These are phyloP conservation scores for Beauveria asiatica DNA, from an alignment of 2,329 filamentous ascomycete species.

Conservation along the genomic window DNA sequence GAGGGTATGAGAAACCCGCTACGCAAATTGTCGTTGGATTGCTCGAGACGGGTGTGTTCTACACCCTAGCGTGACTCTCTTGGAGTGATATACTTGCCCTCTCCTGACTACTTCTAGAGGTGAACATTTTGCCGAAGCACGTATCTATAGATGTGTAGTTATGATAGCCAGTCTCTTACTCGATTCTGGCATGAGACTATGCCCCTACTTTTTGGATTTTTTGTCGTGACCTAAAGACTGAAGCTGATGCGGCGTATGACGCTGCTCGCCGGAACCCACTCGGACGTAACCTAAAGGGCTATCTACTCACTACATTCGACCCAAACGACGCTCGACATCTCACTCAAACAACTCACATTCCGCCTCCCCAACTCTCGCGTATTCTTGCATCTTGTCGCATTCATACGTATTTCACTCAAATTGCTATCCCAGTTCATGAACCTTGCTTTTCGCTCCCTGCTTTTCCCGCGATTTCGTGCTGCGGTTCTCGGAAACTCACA, in stretches of 20 bases:
- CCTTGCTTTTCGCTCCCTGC: background rate
- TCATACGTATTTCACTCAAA: background rate
- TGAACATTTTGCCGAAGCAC: too few relatives aligned
- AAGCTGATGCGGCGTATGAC: background rate
- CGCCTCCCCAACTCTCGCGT: background rate
- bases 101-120: background rate
- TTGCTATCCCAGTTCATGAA: background rate
- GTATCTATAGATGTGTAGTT: background rate
- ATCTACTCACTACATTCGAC: background rate
- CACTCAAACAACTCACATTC: background rate
- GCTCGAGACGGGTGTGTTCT: background rate
- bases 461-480: background rate
- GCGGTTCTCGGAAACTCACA: background rate
- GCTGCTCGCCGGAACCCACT: conserved; percentile 4
- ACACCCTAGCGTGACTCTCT: background rate
- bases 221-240: background rate
- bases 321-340: background rate
- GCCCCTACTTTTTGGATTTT: too few relatives aligned
- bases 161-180: background rate
- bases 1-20: background rate
- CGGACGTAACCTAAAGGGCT: background rate
- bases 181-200: too few relatives aligned
- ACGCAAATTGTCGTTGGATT: background rate
- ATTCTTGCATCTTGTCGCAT: background rate
- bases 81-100: background rate